Conservation (phyloP, 495 filamentous ascomycete genomes). For the Penicillium canescens region DNA sequence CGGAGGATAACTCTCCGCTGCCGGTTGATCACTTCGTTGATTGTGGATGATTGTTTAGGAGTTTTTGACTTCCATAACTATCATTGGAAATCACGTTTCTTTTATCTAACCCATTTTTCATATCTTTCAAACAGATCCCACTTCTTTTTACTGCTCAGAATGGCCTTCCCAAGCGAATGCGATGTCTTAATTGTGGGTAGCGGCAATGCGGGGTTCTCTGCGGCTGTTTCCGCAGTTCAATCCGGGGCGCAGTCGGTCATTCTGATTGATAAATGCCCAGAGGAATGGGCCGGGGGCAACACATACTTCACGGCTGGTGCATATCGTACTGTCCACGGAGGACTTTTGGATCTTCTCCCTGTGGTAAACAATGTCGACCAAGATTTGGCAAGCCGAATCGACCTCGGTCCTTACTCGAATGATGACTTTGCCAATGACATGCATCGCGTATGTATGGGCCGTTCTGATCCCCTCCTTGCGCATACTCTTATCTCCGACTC, state of each 20-base stretch:
- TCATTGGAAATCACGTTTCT: too few relatives aligned
- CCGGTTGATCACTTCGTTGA: too few relatives aligned
- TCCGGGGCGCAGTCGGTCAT: slow-evolving; percentile 34
- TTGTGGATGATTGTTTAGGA: too few relatives aligned
- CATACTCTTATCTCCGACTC: slow-evolving; percentile 47
- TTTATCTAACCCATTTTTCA: too few relatives aligned
- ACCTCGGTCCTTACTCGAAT: slow-evolving; percentile 44
- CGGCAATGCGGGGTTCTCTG: too few relatives aligned
- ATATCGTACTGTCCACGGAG: slow-evolving; percentile 48
- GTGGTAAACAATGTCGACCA: slow-evolving; percentile 49
- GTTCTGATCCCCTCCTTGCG: slow-evolving; percentile 45
- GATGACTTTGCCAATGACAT: slow-evolving; percentile 51
- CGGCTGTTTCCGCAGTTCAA: slow-evolving; percentile 47
- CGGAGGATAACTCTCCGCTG: too few relatives aligned
- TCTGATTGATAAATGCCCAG: slow-evolving; percentile 50
- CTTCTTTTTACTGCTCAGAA: too few relatives aligned
- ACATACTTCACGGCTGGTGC: slow-evolving; percentile 60
- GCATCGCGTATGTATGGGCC: slow-evolving; percentile 41
- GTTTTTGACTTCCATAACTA: too few relatives aligned
- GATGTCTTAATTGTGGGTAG: too few relatives aligned
- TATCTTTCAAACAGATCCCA: too few relatives aligned
- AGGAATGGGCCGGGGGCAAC: slow-evolving; percentile 57
- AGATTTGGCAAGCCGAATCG: slow-evolving; percentile 36
- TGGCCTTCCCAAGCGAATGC: too few relatives aligned
- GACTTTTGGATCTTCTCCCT: slow-evolving; percentile 47